A percentile compares a stretch with the other conserved stretches of the same genome.
Conservation (phyloP, 495 filamentous ascomycete genomes). For the Gamarada debralockiae region DNA sequence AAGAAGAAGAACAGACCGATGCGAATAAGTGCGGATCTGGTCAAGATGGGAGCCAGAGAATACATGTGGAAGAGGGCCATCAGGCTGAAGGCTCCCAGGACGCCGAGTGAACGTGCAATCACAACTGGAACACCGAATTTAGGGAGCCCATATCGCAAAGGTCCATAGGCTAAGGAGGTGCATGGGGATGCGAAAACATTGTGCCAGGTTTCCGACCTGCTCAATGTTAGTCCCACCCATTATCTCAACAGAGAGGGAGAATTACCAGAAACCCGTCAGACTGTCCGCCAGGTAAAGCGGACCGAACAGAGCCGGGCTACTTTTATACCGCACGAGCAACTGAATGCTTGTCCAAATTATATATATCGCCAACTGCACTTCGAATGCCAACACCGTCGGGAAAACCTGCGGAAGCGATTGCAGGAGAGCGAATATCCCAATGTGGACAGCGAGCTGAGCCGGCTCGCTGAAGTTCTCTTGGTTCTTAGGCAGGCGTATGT, state of each 20-base stretch:
- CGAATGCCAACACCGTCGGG: constrained; percentile 28
- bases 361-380: constrained; percentile 33
- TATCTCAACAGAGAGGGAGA: background rate
- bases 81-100: constrained; percentile 29
- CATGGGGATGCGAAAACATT: constrained; percentile 35
- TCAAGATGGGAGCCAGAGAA: constrained; percentile 28
- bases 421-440: constrained; percentile 24
- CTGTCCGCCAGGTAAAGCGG: constrained; percentile 33
- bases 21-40: constrained; percentile 19
- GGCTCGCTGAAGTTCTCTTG: constrained; percentile 33
- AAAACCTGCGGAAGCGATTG: constrained; percentile 28
- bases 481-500: constrained; percentile 24
- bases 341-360: constrained; percentile 35
- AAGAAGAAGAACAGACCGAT: constrained; percentile 32
- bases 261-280: constrained; percentile 31
- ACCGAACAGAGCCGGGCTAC: constrained; percentile 31
- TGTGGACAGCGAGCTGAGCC: constrained; percentile 26
- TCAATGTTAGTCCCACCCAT: constrained; percentile 3
- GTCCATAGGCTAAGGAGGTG: constrained; percentile 28
- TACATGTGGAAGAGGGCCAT: constrained; percentile 35
- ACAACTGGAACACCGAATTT: constrained; percentile 25
- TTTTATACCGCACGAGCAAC: constrained; percentile 30
- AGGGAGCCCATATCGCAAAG: constrained; percentile 22
- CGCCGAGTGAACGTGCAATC: constrained; percentile 25
- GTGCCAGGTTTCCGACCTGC: constrained; percentile 36